Conservation (phyloP, 176 grass and related monocot species). For the Thalia dealbata region DNA sequence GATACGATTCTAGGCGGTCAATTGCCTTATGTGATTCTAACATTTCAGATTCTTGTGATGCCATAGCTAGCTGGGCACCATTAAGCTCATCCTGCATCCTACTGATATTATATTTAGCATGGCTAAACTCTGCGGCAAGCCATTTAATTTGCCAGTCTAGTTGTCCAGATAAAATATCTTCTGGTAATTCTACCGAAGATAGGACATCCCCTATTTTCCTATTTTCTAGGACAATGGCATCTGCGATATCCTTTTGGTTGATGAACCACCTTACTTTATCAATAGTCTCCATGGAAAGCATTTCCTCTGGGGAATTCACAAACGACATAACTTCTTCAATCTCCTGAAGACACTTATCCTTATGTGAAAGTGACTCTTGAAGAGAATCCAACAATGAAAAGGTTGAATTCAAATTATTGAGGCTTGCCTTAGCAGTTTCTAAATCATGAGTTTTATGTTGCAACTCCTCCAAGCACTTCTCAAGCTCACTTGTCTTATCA, state of each 20-base stretch:
- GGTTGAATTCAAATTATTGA: conserved; percentile 43
- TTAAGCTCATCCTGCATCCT: conserved; percentile 50
- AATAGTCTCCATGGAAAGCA: conserved; percentile 51
- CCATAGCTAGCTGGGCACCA: conserved; percentile 15
- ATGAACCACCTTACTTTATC: conserved; percentile 68
- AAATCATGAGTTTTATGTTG: conserved; percentile 48
- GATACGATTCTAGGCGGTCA: conserved; percentile 36
- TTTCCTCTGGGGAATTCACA: conserved; percentile 44
- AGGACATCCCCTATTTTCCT: conserved; percentile 66
- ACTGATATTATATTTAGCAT: conserved; percentile 42
- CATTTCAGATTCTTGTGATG: conserved; percentile 46
- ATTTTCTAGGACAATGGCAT: conserved; percentile 49
- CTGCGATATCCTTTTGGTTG: conserved; percentile 61
- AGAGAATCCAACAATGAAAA: conserved; percentile 40
- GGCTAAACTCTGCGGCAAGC: conserved; percentile 44
- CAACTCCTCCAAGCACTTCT: no score
- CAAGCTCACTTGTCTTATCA: no score
- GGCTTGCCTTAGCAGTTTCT: conserved; percentile 52
- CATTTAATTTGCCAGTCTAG: conserved; percentile 74
- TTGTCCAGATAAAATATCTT: conserved; percentile 36
- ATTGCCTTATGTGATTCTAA: conserved; percentile 60
- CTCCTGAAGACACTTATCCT: conserved; percentile 47
- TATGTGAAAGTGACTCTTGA: conserved; percentile 57
- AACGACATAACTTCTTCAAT: conserved; percentile 47
- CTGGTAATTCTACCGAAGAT: conserved; percentile 53